These are phyloP conservation scores for Olyra latifolia DNA, from an alignment of 176 grass and related monocot species.

Conservation along the genomic window DNA sequence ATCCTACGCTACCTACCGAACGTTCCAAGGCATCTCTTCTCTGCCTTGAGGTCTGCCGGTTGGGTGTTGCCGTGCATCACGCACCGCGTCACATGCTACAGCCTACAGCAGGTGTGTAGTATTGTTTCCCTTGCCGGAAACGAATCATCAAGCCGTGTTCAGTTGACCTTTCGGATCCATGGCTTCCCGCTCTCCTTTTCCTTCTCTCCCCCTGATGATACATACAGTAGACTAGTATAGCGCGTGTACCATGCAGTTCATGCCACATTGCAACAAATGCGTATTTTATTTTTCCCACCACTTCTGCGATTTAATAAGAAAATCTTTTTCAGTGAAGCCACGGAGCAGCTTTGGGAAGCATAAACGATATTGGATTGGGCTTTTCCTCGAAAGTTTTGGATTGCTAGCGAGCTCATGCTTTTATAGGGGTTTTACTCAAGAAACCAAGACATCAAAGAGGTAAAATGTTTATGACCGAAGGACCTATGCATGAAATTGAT, in stretches of 20 bases:
- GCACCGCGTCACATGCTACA: constrained; percentile 14
- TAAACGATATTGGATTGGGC: too few relatives aligned
- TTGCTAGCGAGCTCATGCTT: too few relatives aligned
- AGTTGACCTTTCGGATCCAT: not conserved
- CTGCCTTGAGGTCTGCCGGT: not conserved
- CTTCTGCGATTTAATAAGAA: not conserved
- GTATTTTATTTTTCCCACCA: not conserved
- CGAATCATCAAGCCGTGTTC: not conserved
- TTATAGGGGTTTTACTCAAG: too few relatives aligned
- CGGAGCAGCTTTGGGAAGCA: not conserved
- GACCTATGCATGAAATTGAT: too few relatives aligned
- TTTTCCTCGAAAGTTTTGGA: too few relatives aligned
- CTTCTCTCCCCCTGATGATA: too few relatives aligned
- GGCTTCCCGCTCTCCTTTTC: not conserved
- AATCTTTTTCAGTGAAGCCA: not conserved
- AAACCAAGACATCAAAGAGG: too few relatives aligned
- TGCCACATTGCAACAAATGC: not conserved
- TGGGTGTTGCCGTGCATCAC: not conserved
- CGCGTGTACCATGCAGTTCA: not conserved
- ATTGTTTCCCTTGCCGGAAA: not conserved
- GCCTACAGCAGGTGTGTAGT: not conserved
- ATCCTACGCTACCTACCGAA: too few relatives aligned
- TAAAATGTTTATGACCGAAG: too few relatives aligned
- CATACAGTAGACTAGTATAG: not conserved
- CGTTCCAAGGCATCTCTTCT: not conserved